Conservation (phyloP, 164 flowering plant species). For the Vitis rupestris region DNA sequence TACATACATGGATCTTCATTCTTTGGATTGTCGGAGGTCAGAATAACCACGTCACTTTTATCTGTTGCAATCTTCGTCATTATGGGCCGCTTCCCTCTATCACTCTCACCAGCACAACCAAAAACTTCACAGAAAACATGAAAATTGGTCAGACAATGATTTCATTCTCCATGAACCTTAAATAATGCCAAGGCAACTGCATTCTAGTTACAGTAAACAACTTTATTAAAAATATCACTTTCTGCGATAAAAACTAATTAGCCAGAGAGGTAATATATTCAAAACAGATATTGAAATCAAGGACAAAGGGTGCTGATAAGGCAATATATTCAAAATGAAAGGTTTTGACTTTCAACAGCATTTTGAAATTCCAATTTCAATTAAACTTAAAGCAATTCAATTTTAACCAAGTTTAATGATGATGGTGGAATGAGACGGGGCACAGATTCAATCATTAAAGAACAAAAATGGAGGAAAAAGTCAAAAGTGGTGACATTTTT, state of each 20-base stretch:
- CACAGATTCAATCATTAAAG: background rate
- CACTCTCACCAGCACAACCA: constrained; percentile 66
- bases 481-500: background rate
- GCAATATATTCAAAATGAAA: background rate
- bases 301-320: background rate
- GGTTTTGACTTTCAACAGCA: background rate
- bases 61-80: constrained; percentile 94
- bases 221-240: background rate
- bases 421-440: background rate
- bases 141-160: constrained; percentile 15
- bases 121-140: constrained; percentile 36
- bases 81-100: constrained; percentile 84
- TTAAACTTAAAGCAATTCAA: background rate
- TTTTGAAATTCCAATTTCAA: background rate
- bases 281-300: background rate
- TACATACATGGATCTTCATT: constrained; percentile 90
- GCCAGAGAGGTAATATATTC: no score
- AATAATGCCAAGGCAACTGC: background rate
- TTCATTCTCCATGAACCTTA: background rate
- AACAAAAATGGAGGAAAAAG: background rate
- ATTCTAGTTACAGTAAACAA: background rate
- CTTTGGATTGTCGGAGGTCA: constrained; percentile 95
- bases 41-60: constrained; percentile 86
- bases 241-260: background rate
- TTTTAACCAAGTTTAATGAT: background rate